Evolutionary conservation across 1,284 basidiomycete species (phyloP).

Genomic region (Pseudozyma flocculosa): DNA sequence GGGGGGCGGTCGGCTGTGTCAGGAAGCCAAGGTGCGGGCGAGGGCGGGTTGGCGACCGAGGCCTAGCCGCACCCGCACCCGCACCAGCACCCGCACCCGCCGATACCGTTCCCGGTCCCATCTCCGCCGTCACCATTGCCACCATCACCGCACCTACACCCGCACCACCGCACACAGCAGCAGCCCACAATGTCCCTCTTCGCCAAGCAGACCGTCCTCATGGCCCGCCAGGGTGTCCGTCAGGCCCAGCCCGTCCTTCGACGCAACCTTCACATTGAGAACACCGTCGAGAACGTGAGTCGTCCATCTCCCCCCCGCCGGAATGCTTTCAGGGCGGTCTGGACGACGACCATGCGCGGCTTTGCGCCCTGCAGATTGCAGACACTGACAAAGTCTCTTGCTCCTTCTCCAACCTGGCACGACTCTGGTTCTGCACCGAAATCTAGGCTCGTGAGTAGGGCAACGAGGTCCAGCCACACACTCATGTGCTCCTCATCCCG

Average conservation of each 20-base stretch:
- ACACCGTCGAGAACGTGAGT: conserved; percentile 55
- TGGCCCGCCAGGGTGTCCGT: conserved; percentile 40
- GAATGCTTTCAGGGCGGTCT: background rate
- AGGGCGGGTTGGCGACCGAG: too few species aligned
- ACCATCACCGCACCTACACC: background rate
- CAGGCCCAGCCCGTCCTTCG: conserved; percentile 42
- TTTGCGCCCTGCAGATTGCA: too few species aligned
- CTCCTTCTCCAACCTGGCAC: background rate
- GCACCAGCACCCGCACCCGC: too few species aligned
- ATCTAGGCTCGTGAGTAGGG: background rate
- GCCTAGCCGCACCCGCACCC: too few species aligned
- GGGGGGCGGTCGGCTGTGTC: too few species aligned
- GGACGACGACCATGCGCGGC: background rate
- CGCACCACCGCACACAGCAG: background rate
- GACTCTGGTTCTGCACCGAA: too few species aligned
- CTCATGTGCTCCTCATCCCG: too few species aligned
- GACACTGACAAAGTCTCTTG: too few species aligned
- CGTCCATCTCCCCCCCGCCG: background rate
- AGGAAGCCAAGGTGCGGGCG: too few species aligned
- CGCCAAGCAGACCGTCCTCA: conserved; percentile 35
- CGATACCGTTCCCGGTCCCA: too few species aligned
- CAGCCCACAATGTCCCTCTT: conserved; percentile 39
- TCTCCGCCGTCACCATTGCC: conserved; percentile 1
- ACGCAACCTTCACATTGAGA: conserved; percentile 53
- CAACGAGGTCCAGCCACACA: background rate